Conservation (phyloP, 495 filamentous ascomycete species). For the Clohesyomyces aquaticus region DNA sequence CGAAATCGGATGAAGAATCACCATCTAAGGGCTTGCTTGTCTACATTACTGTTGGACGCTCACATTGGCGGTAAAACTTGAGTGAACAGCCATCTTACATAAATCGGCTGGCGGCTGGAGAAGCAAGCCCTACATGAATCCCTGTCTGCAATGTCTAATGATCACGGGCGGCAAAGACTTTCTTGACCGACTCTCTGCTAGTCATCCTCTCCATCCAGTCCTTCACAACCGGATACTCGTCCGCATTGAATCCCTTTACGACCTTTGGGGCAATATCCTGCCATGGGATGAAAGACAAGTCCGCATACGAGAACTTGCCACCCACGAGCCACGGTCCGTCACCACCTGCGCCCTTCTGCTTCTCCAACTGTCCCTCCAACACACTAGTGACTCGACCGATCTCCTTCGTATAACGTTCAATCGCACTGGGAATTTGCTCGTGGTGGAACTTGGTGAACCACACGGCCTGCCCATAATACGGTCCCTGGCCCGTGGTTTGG, state of each 20-base stretch:
- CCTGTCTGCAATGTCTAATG: no score
- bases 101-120: no score
- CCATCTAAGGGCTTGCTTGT: no score
- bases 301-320: slow-evolving; percentile 60
- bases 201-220: slow-evolving; percentile 44
- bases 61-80: no score
- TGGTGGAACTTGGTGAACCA: slow-evolving; percentile 62
- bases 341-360: slow-evolving; percentile 40
- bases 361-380: slow-evolving; percentile 54
- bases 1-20: no score
- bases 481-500: slow-evolving; percentile 69
- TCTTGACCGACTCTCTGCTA: slow-evolving; percentile 35
- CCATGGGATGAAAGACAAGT: slow-evolving; percentile 65
- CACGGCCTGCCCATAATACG: slow-evolving; percentile 65
- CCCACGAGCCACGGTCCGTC: slow-evolving; percentile 59
- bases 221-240: slow-evolving; percentile 41
- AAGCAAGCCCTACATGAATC: no score
- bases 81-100: no score
- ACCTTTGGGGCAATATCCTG: slow-evolving; percentile 11
- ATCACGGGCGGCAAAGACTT: no score
- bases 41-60: no score
- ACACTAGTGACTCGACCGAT: slow-evolving; percentile 63
- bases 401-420: slow-evolving; percentile 65
- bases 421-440: slow-evolving; percentile 61
- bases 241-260: slow-evolving; percentile 23